Evolutionary conservation across 257 asterid species (phyloP).

Genomic region (Salvia splendens): DNA sequence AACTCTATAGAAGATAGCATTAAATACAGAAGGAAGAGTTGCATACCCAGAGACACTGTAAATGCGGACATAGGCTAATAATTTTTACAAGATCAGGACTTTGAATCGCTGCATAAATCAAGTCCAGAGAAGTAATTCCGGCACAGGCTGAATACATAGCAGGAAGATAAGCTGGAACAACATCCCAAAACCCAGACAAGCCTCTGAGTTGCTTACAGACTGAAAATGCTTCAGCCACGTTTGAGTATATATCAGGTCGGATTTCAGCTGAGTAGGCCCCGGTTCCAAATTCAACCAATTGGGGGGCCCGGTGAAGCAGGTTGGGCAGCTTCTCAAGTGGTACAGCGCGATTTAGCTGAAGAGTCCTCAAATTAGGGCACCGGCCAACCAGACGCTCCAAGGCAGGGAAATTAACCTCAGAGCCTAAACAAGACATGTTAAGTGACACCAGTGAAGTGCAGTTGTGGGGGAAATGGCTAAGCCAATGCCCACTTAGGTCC

Average conservation of each 20-base stretch:
- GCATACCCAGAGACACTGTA: constrained; percentile 78
- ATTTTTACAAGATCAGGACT: constrained; percentile 69
- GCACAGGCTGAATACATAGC: constrained; percentile 58
- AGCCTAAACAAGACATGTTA: constrained; percentile 54
- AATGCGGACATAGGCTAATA: constrained; percentile 61
- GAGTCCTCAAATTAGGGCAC: constrained; percentile 53
- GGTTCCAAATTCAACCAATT: constrained; percentile 60
- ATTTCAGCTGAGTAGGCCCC: constrained; percentile 62
- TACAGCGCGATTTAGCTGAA: constrained; percentile 54
- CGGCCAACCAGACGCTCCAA: constrained; percentile 69
- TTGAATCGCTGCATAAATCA: constrained; percentile 51
- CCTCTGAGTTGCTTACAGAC: constrained; percentile 49
- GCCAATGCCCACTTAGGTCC: constrained; percentile 64
- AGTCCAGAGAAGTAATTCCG: constrained; percentile 52
- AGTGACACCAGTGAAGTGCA: constrained; percentile 60
- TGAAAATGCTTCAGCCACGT: constrained; percentile 49
- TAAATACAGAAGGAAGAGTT: background rate
- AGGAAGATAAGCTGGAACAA: constrained; percentile 57
- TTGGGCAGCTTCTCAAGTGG: constrained; percentile 62
- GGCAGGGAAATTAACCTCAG: constrained; percentile 56
- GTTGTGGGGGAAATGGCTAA: constrained; percentile 59
- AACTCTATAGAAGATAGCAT: background rate
- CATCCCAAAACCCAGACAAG: constrained; percentile 63
- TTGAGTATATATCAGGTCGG: constrained; percentile 51
- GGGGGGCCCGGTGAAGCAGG: constrained; percentile 54